These are phyloP conservation scores for Phoma sp. DNA, from an alignment of 2,329 filamentous ascomycete genomes.

Conservation along the genomic window DNA sequence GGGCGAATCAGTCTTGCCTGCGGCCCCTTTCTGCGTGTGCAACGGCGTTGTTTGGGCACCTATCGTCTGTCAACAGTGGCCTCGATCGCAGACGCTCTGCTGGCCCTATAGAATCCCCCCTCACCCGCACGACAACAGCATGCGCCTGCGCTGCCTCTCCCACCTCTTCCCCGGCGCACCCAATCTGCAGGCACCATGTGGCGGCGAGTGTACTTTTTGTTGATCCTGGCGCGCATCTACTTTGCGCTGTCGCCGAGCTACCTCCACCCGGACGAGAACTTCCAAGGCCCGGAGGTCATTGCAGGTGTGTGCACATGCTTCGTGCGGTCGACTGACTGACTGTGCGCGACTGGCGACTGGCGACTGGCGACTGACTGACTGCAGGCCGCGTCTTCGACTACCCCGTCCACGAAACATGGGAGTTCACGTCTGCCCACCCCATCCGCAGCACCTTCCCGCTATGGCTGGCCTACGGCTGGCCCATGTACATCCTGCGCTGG, in stretches of 20 bases:
- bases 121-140: slow-evolving; percentile 33
- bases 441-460: slow-evolving; percentile 96
- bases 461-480: slow-evolving; percentile 93
- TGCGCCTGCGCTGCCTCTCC: slow-evolving; percentile 37
- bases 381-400: slow-evolving; percentile 92
- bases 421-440: slow-evolving; percentile 86
- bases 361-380: too few species aligned
- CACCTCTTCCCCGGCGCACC: slow-evolving; percentile 22
- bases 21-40: slow-evolving; percentile 7
- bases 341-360: too few species aligned
- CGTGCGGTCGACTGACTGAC: slow-evolving; percentile 17
- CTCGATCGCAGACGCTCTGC: slow-evolving; percentile 27
- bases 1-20: not conserved
- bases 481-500: slow-evolving; percentile 92
- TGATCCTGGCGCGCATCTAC: slow-evolving; percentile 88
- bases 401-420: slow-evolving; percentile 90
- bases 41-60: slow-evolving; percentile 18
- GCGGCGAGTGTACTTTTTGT: slow-evolving; percentile 85
- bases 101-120: slow-evolving; percentile 27
- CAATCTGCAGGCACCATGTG: slow-evolving; percentile 68
- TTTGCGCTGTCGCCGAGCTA: slow-evolving; percentile 95
- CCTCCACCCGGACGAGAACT: slow-evolving; percentile 97
- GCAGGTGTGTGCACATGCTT: slow-evolving; percentile 67
- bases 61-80: slow-evolving; percentile 14
- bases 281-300: slow-evolving; percentile 96